Percentiles rank a stretch among this genome's conserved stretches.
Conservation (phyloP, 352 stramenopile species). For the Phytophthora colocasiae region DNA sequence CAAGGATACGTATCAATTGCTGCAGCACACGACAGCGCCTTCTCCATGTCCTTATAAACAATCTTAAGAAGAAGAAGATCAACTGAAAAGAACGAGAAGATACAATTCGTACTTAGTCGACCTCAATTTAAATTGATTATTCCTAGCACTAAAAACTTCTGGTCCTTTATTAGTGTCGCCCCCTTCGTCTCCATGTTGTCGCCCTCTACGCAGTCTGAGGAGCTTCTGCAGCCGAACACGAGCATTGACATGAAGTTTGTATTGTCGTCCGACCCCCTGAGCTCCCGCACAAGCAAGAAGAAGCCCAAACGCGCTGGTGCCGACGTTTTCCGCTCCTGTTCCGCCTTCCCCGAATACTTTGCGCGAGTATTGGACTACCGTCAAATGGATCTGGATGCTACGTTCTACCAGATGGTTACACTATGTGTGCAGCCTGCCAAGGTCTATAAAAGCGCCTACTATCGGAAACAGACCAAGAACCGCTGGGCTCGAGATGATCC, state of each 20-base stretch:
- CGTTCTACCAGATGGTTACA: conserved; percentile 91
- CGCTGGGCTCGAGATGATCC: conserved; percentile 98
- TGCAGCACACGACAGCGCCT: conserved; percentile 43
- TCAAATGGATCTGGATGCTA: conserved; percentile 91
- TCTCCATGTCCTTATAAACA: conserved; percentile 39
- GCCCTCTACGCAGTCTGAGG: conserved; percentile 26
- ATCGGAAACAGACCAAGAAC: conserved; percentile 97
- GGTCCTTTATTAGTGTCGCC: conserved; percentile 1
- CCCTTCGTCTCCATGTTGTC: conserved; percentile 25
- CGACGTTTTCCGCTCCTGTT: conserved; percentile 79
- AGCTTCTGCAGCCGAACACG: conserved; percentile 31
- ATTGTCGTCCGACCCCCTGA: conserved; percentile 2
- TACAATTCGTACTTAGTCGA: conserved; percentile 15
- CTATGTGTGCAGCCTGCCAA: conserved; percentile 86
- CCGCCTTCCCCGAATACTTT: conserved; percentile 85
- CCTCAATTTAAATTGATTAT: conserved; percentile 2
- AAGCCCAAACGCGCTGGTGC: conserved; percentile 16
- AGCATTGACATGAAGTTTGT: conserved; percentile 44
- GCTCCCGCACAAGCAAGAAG: conserved; percentile 15
- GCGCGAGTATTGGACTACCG: conserved; percentile 79
- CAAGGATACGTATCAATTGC: conserved; percentile 51
- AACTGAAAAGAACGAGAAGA: too few relatives aligned
- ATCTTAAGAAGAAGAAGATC: too few relatives aligned
- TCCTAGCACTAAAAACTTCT: neutral
- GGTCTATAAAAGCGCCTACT: conserved; percentile 90